Base-by-base conservation (phyloP, 2,329 filamentous ascomycete genomes). In the Penicillium sp. region DNA sequence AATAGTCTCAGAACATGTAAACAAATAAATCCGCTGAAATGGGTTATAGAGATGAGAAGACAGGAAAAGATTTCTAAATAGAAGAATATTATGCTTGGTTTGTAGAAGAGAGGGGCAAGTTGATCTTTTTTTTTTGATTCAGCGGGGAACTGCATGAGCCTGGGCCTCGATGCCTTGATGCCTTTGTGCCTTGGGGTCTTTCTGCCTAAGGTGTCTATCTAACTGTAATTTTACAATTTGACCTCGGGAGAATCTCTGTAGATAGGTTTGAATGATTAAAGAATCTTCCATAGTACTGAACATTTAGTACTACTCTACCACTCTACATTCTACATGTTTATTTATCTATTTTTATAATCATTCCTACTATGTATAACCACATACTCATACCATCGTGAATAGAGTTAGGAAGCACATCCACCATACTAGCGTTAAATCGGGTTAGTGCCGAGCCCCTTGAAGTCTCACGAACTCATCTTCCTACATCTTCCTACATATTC, bases 101-200 rank as follows among this genome's bases (percentile, higher is more conserved):
- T 35, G 37, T n/a, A 16, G 22, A 36, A 40, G 41, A 45, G 53
- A 55, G 53, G 53, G 53, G 53, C 47, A 51, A 51, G 30, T 26
- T 33, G 35, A 41, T 51, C 40, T 57, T 50, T 45, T 55, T 60
- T 61, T 58, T 58, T 53, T 55, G 17, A 52, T 45, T 55, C 38
- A 44, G 53, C 51, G 55, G 54, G 60, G 57, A 60, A 47, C 48
- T n/a, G 48, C 38, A 37, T 36, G 16, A 51, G 44, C 22, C 17
- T 30, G 31, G 48, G 42, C 45, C 48, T 49, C 42, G 25, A 22
- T 44, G 41, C 50, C 28, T 47, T 7, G 5, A 14, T 31, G 26
- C 36, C 47, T 47, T 40, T 7, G n/a, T 31, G 26, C 45, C 55
- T 49, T 16, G 0, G 2, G 26, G n/a, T 19, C 47, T 40, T 30